These are phyloP conservation scores for Macrophomina pseudophaseolina DNA, from an alignment of 2,329 filamentous ascomycete species.

Conservation along the genomic window DNA sequence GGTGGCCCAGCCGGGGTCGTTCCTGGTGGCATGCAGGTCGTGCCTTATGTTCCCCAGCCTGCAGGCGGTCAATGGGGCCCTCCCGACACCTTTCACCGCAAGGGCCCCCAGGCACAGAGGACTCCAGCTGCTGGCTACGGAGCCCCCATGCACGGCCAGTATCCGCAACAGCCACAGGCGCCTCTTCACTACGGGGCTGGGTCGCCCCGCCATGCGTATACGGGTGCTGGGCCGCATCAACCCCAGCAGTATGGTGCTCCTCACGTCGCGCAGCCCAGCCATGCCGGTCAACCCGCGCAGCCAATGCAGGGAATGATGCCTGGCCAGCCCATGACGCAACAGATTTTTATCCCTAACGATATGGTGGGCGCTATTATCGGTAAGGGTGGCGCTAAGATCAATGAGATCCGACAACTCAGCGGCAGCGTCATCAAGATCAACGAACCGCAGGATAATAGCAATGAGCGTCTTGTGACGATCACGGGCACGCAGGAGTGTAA, in stretches of 20 bases:
- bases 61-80: slow-evolving; percentile 92
- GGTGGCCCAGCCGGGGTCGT: slow-evolving; percentile 92
- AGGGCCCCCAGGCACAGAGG: slow-evolving; percentile 64
- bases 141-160: slow-evolving; percentile 74
- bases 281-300: slow-evolving; percentile 73
- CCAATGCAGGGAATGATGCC: slow-evolving; percentile 73
- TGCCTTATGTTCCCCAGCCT: slow-evolving; percentile 95
- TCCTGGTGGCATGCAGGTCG: slow-evolving; percentile 97
- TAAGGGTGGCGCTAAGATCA: slow-evolving; percentile 98
- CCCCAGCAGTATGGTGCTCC: slow-evolving; percentile 69
- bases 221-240: slow-evolving; percentile 78
- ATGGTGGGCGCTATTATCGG: slow-evolving; percentile 99
- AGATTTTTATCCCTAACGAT: slow-evolving; percentile 99
- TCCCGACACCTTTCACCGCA: slow-evolving; percentile 70
- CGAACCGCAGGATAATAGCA: slow-evolving; percentile 98
- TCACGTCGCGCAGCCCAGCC: slow-evolving; percentile 56
- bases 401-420: slow-evolving; percentile 95
- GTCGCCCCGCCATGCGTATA: slow-evolving; percentile 75
- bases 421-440: slow-evolving; percentile 99
- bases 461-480: slow-evolving; percentile 95
- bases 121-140: slow-evolving; percentile 70
- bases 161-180: slow-evolving; percentile 58
- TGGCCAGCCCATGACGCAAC: slow-evolving; percentile 88
- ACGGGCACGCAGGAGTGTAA: slow-evolving; percentile 98
- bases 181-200: slow-evolving; percentile 78